Evolutionary conservation across 768 basidiomycete genomes (phyloP), one percentile per base, ranked within the genome.

Genomic region (Leccinum broughii): DNA sequence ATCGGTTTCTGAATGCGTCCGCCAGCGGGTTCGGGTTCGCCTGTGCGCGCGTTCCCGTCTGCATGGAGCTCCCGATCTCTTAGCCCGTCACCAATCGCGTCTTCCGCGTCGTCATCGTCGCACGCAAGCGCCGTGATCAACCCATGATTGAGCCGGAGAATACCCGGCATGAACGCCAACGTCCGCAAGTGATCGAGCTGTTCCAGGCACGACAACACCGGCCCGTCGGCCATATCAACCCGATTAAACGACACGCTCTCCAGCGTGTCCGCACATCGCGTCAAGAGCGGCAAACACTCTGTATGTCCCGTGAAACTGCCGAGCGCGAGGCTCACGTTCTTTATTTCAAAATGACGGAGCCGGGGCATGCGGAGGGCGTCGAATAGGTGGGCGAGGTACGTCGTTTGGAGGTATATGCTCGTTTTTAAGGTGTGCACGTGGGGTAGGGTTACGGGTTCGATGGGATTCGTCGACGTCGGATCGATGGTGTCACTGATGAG

Each of bases 111-210:
- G 8, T 10, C 14, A 14, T 24, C 59, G 26, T 58, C 57, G 15
- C 57, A 28, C 11, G 65, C 22, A 17, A 75, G 70, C 37, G 61
- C 70, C n/a, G 60, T 34, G 41, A 73, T 39, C 50, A 73, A 68
- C 14, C 68, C 70, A 14, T 75, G 72, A 41, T 75, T 73, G 41
- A 73, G 69, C n/a, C 72, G 61, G 5, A 75, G 62, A n/a, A 68
- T 50, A 13, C 73, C 68, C 4, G 72, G 72, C 2, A 75, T 57
- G 37, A 64, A 66, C 11, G 57, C 41, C 51, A 75, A 10, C 41
- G 53, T 56, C 59, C 59, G 67, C 3, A 72, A 22, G 5, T 37
- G 63, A 30, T 32, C 57, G 11, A 73, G 63, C 7, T 63, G 71
- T 1, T 49, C 52, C 22, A 72, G 60, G 32, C 71, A 72, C 6